Evolutionary conservation across 192 early-diverging fungal species (phyloP), one percentile per base, ranked within the genome.

Genomic region (Linnemannia elongata): DNA sequence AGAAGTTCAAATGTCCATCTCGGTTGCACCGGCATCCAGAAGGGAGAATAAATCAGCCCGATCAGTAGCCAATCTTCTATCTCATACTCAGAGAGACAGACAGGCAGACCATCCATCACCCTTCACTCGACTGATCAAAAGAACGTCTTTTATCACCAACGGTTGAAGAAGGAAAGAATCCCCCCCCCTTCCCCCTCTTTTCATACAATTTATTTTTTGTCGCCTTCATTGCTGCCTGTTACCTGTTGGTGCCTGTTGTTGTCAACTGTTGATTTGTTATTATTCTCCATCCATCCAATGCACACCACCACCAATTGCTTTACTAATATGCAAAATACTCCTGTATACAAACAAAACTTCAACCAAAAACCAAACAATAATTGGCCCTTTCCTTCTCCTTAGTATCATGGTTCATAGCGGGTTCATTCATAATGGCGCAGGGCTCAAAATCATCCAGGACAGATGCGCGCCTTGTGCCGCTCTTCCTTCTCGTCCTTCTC

Each of bases 41-140:
- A 66, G 60, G 60, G 60, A 66, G 60, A 66, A 66, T 30, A 66
- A 66, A 66, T 57, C 60, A 33, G 30, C 60, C 60, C 60, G 60
- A 66, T 66, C 30, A 66, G 13, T 12, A 27, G 27, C 12, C 12
- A 15, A 66, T 66, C 60, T 30, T 33, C 60, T 30, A 33, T 66
- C 60, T 33, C 30, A 35, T 33, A 33, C 27, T 60, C 24, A 27
- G n/a, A 27, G 0, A 60, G 7, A 60, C 7, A 57, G 24, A 9
- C 6, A 20, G 17, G 22, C n/a, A 60, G n/a, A 60, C n/a, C 55
- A 10, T 30, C 60, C 13, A 15, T 30, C n/a, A 27, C 9, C 60
- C 13, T 4, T 30, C n/a, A 27, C 9, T 60, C 9, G 44, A 45
- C 12, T 10, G 44, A 30, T 13, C 60, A 66, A 66, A 7, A 9